These are phyloP conservation scores for Moricandia moricandioides DNA, from an alignment of 345 rosid species.

Conservation along the genomic window DNA sequence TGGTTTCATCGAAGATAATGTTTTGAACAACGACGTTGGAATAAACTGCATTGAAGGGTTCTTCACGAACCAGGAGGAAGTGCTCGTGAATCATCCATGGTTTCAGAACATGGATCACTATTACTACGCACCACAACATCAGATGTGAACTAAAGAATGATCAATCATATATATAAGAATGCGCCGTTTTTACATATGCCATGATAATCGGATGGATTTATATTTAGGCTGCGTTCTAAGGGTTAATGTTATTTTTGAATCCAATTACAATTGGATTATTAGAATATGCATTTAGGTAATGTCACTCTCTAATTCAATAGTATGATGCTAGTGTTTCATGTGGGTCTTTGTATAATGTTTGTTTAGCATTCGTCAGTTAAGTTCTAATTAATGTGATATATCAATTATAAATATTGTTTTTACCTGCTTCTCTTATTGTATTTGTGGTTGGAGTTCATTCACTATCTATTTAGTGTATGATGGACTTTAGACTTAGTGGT, in stretches of 20 bases:
- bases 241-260: background rate
- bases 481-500: too few species aligned
- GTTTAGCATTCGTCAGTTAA: background rate
- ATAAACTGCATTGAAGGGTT: constrained; percentile 20
- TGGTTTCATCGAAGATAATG: constrained; percentile 2
- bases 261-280: constrained; percentile 1
- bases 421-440: background rate
- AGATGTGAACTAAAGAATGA: background rate
- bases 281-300: background rate
- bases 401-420: background rate
- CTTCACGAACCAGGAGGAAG: constrained; percentile 19
- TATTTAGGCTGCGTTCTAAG: background rate
- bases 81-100: constrained; percentile 23
- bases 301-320: background rate
- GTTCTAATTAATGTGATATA: background rate
- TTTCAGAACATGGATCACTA: constrained; percentile 27
- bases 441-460: background rate
- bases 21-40: constrained; percentile 7
- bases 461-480: background rate
- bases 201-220: background rate
- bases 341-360: background rate
- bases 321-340: background rate
- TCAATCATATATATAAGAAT: background rate
- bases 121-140: constrained; percentile 16
- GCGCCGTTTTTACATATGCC: background rate